phyloP scores from a whole-genome alignment of 1,139 yeast genomes.

The Nakaseomyces bracarensis region DNA sequence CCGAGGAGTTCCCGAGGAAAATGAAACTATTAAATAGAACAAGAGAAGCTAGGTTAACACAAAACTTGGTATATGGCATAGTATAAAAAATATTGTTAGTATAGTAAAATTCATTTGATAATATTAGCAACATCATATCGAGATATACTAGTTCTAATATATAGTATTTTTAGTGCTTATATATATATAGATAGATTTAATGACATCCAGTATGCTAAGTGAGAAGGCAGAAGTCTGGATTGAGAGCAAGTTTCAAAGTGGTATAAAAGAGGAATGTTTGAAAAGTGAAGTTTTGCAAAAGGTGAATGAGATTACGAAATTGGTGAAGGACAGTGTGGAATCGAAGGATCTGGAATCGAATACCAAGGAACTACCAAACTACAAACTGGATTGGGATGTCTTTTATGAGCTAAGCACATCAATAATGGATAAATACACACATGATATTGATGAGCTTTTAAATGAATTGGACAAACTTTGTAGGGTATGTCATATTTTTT shows the following conservation, averaged over 20 bases:
- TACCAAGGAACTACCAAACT: neutral
- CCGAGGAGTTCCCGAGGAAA: no score
- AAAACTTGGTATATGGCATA: no score
- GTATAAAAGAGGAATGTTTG: neutral
- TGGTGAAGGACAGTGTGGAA: slow-evolving; percentile 11
- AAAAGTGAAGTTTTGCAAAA: slow-evolving; percentile 17
- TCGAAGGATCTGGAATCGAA: neutral
- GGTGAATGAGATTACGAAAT: slow-evolving; percentile 16
- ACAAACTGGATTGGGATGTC: slow-evolving; percentile 26
- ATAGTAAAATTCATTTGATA: no score
- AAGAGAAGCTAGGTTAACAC: no score
- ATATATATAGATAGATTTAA: no score
- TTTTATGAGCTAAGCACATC: slow-evolving; percentile 26
- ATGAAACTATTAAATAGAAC: no score
- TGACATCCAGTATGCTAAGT: no score
- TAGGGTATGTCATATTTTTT: slow-evolving; percentile 16
- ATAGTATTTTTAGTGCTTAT: no score
- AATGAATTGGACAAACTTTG: slow-evolving; percentile 20
- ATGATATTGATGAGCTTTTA: slow-evolving; percentile 22
- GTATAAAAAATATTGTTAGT: no score
- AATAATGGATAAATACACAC: slow-evolving; percentile 28
- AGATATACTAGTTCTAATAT: no score
- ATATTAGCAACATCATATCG: no score
- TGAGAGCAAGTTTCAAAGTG: neutral
- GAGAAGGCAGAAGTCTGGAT: neutral